Evolutionary conservation across 805 yeast genomes (phyloP).

Genomic region (Metschnikowia lunata): DNA sequence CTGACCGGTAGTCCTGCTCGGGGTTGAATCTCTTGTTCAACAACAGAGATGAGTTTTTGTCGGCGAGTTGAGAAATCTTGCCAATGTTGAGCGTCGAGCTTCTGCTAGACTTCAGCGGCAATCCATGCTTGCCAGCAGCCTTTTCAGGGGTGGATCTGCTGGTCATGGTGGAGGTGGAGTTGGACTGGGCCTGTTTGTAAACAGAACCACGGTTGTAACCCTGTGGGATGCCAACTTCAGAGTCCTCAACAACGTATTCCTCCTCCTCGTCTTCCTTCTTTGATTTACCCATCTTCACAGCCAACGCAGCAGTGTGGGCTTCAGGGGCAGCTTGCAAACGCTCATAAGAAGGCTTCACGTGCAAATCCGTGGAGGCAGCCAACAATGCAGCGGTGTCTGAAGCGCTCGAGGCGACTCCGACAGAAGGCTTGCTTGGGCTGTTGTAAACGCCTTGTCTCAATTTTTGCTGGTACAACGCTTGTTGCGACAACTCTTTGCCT

Average conservation of each 20-base stretch:
- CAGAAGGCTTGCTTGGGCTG: constrained; percentile 41
- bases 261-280: constrained; percentile 43
- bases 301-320: constrained; percentile 62
- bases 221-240: constrained; percentile 31
- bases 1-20: constrained; percentile 38
- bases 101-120: constrained; percentile 24
- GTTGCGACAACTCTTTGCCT: constrained; percentile 69
- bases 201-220: constrained; percentile 27
- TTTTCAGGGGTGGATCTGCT: constrained; percentile 42
- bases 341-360: constrained; percentile 58
- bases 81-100: constrained; percentile 28
- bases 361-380: constrained; percentile 63
- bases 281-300: constrained; percentile 37
- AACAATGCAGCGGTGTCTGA: constrained; percentile 74
- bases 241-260: constrained; percentile 22
- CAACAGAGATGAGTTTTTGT: constrained; percentile 35
- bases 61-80: constrained; percentile 34
- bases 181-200: constrained; percentile 30
- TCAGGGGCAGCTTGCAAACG: constrained; percentile 50
- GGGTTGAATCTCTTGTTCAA: constrained; percentile 42
- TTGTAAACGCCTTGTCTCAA: constrained; percentile 64
- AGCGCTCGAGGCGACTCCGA: constrained; percentile 67
- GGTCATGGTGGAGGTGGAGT: constrained; percentile 43
- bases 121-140: constrained; percentile 31
- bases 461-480: constrained; percentile 72